Evolutionary conservation across 495 filamentous ascomycete genomes (phyloP), one percentile per base, ranked within the genome.

Genomic region (Talaromyces wortmannii): DNA sequence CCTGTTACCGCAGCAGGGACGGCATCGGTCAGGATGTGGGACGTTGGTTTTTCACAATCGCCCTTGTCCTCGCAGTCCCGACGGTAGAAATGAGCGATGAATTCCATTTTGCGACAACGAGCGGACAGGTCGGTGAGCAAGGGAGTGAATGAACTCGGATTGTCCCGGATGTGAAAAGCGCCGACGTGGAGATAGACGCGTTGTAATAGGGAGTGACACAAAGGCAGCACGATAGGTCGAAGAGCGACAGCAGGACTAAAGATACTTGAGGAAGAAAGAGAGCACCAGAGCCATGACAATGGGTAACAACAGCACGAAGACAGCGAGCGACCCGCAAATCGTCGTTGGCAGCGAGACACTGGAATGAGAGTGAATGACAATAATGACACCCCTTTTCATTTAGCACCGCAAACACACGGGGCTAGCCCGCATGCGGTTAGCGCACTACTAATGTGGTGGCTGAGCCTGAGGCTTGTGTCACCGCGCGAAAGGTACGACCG

Each of bases 21-120:
- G 15, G 42, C 52, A 53, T 53, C 29, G 40, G 31, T 23, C 23
- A 53, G 52, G 17, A 53, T n/a, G 7, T 53, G 31, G 23, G 36
- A 45, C 17, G 50, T 52, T 13, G 50, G 50, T 31, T 52, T 52
- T n/a, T 43, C 50, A 42, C 52, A 53, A 15, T 40, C 16, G 42
- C 12, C 52, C 5, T 29, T 13, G 15, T 45, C 30, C 15, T 45
- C 52, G 42, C 52, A 53, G 23, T 40, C 40, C 15, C 52, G 40
- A 5, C 52, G 52, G 16, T 31, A 53, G 17, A 53, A 15, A 46
- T 7, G 12, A 23, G 40, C 31, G 30, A 53, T 46, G 36, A 45
- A 16, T 32, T 45, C 23, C 52, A 53, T 53, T 7, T 40, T 50
- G 31, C n/a, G 2, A 43, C 40, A 15, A 43, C 10, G n/a, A 43